Conservation (phyloP, 495 filamentous ascomycete species). For the Podospora pseudoanserina region DNA sequence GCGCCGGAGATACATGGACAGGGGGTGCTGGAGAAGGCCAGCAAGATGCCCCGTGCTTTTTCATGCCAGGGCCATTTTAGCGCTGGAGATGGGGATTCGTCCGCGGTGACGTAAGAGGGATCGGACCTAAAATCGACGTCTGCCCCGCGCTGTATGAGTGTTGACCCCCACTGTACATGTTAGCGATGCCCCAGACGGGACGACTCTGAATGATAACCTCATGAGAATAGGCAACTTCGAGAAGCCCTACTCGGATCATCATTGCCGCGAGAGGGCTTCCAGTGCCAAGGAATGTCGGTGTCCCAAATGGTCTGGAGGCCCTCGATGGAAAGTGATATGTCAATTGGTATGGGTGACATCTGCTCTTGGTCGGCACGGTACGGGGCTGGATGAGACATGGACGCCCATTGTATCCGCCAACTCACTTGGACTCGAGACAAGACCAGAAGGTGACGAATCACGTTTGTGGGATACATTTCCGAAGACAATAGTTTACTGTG, state of each 20-base stretch:
- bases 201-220: too few relatives aligned
- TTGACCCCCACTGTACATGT: background rate
- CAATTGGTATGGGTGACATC: background rate
- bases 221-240: too few relatives aligned
- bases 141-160: background rate
- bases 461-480: background rate
- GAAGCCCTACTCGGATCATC: background rate
- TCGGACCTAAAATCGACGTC: background rate
- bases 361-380: background rate
- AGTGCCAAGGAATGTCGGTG: background rate
- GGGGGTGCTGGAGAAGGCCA: background rate
- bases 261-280: background rate
- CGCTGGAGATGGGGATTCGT: background rate
- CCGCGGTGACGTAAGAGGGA: background rate
- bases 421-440: background rate
- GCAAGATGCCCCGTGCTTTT: constrained; percentile 10
- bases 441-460: background rate
- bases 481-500: background rate
- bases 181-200: too few relatives aligned
- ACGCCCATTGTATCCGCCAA: too few relatives aligned
- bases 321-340: background rate
- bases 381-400: background rate
- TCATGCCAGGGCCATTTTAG: background rate
- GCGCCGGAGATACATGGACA: background rate
- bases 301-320: background rate